Conservation (phyloP, 805 yeast genomes). For the Myxozyma kluyveri region DNA sequence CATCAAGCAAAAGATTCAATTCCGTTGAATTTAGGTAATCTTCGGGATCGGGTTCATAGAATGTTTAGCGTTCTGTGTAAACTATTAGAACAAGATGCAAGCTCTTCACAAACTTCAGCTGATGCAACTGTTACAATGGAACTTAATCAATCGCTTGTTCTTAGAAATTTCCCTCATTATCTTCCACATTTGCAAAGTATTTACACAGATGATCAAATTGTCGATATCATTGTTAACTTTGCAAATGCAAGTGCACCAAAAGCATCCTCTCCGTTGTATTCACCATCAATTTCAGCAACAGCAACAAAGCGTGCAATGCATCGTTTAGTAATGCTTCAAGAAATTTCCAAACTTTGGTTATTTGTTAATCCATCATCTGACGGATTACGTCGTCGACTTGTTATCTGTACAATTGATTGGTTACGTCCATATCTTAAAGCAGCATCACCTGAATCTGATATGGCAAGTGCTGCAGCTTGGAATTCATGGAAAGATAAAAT, state of each 20-base stretch:
- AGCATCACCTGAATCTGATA: conserved; percentile 8
- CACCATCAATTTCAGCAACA: not conserved
- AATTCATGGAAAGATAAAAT: conserved; percentile 31
- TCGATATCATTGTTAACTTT: conserved; percentile 37
- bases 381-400: conserved; percentile 4
- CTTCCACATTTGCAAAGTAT: conserved; percentile 27
- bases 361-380: conserved; percentile 13
- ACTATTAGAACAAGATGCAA: conserved; percentile 10
- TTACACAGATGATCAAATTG: conserved; percentile 39
- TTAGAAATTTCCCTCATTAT: conserved; percentile 17
- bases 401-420: conserved; percentile 20
- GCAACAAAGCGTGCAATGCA: conserved; percentile 27
- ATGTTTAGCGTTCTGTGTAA: conserved; percentile 11
- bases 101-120: not conserved
- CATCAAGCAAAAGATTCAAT: conserved; percentile 21
- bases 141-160: conserved; percentile 12
- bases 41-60: conserved; percentile 1
- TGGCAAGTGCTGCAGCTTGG: conserved; percentile 8
- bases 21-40: conserved; percentile 13
- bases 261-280: not conserved
- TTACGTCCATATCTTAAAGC: conserved; percentile 13
- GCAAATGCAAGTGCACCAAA: conserved; percentile 18
- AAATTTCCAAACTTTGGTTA: conserved; percentile 33
- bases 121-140: conserved; percentile 6
- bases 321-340: conserved; percentile 54